Conservation (phyloP, 768 basidiomycete species). For the Russula vinacea region DNA sequence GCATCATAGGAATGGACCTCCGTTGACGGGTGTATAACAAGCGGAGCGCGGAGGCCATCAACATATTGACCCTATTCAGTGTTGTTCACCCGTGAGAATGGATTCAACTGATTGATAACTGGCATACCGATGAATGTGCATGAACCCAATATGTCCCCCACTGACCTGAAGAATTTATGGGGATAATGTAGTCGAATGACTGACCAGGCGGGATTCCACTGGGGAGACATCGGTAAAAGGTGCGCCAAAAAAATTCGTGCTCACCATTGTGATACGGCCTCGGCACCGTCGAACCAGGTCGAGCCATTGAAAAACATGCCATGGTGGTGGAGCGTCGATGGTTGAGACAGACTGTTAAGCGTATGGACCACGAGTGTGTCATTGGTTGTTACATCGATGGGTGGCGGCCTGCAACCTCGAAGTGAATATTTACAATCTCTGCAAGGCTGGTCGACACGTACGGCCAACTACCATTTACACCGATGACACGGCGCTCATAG, state of each 20-base stretch:
- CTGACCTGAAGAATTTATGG: conserved; percentile 63
- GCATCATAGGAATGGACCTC: conserved; percentile 79
- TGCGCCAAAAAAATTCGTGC: conserved; percentile 23
- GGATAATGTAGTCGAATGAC: conserved; percentile 71
- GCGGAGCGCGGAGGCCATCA: conserved; percentile 86
- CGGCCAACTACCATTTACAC: conserved; percentile 94
- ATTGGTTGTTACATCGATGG: conserved; percentile 63
- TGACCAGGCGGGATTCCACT: conserved; percentile 77
- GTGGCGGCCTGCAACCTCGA: conserved; percentile 62
- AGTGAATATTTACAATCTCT: background rate
- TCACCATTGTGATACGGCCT: conserved; percentile 80
- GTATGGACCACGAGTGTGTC: conserved; percentile 80
- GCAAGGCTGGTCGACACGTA: conserved; percentile 41
- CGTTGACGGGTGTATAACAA: conserved; percentile 67
- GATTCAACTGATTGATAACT: background rate
- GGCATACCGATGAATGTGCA: conserved; percentile 54
- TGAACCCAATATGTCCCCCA: conserved; percentile 84
- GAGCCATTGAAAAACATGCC: conserved; percentile 92
- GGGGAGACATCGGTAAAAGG: background rate
- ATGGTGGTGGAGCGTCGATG: conserved; percentile 83
- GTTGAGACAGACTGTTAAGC: conserved; percentile 62
- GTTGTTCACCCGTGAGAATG: background rate
- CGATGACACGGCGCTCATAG: conserved; percentile 69
- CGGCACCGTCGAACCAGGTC: conserved; percentile 87
- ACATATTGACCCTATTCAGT: conserved; percentile 74